Evolutionary conservation across 306 rosid species (phyloP).

Genomic region (Ochetophila trinervis): DNA sequence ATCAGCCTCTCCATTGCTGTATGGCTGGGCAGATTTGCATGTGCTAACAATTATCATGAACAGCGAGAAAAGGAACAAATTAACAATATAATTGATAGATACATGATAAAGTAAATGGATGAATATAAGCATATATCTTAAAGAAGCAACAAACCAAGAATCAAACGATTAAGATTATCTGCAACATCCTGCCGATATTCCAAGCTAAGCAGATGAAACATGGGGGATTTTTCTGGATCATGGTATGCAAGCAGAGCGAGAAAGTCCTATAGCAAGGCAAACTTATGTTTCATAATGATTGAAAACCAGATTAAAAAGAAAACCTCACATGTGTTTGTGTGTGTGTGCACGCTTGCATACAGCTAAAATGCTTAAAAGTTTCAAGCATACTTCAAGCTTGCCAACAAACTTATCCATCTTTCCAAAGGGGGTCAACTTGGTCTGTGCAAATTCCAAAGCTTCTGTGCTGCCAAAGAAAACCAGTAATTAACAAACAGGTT

Average conservation of each 20-base stretch:
- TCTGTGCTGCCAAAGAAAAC: slow-evolving; percentile 87
- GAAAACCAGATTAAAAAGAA: not conserved
- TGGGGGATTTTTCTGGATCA: slow-evolving; percentile 89
- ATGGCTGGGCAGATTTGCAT: slow-evolving; percentile 66
- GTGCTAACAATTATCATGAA: slow-evolving; percentile 49
- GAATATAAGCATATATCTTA: too few species aligned
- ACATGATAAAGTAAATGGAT: not conserved
- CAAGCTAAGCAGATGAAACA: slow-evolving; percentile 79
- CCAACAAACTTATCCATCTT: slow-evolving; percentile 53
- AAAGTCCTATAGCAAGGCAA: slow-evolving; percentile 53
- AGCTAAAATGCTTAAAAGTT: not conserved
- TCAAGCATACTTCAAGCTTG: slow-evolving; percentile 61
- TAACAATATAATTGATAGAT: not conserved
- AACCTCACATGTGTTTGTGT: not conserved
- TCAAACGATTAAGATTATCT: slow-evolving; percentile 68
- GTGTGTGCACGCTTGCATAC: not conserved
- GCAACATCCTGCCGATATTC: slow-evolving; percentile 76
- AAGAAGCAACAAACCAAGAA: slow-evolving; percentile 65
- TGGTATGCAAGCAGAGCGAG: slow-evolving; percentile 87
- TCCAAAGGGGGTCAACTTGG: slow-evolving; percentile 66
- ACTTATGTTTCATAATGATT: slow-evolving; percentile 5
- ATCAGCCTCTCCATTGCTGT: slow-evolving; percentile 86
- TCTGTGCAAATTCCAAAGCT: slow-evolving; percentile 90
- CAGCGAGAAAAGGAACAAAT: slow-evolving; percentile 18
- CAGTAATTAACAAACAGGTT: slow-evolving; percentile 24